Conservation (phyloP, 2,329 filamentous ascomycete species). For the Periconia sp. region DNA sequence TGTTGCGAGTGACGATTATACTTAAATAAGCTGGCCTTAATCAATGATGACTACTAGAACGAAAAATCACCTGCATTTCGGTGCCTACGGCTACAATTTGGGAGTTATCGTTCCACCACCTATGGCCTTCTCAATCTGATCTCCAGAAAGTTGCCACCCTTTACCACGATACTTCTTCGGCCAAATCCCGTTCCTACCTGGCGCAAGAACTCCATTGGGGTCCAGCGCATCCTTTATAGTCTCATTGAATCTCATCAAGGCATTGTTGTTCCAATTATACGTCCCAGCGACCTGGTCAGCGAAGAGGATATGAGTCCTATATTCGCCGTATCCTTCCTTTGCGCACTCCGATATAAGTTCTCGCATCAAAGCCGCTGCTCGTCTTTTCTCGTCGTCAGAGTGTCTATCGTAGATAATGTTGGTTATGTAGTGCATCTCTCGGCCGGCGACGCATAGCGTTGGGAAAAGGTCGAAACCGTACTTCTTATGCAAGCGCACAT, state of each 20-base stretch:
- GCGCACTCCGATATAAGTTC: no score
- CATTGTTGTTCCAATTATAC: slow-evolving; percentile 49
- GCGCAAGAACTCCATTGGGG: slow-evolving; percentile 38
- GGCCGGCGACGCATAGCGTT: slow-evolving; percentile 28
- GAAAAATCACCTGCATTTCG: no score
- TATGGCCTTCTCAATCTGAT: no score
- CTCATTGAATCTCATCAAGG: slow-evolving; percentile 49
- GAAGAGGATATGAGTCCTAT: slow-evolving; percentile 50
- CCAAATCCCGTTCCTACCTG: slow-evolving; percentile 24
- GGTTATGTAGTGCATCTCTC: slow-evolving; percentile 48
- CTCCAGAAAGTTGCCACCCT: slow-evolving; percentile 22
- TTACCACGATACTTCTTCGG: slow-evolving; percentile 15
- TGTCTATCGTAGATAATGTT: slow-evolving; percentile 39
- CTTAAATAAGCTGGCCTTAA: no score
- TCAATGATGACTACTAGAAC: no score
- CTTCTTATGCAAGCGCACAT: slow-evolving; percentile 20
- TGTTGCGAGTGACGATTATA: no score
- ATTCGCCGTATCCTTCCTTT: slow-evolving; percentile 52
- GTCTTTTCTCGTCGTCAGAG: no score
- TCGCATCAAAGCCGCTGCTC: no score
- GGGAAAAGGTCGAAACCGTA: slow-evolving; percentile 26
- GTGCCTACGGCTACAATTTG: no score
- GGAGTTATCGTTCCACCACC: no score
- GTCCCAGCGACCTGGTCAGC: slow-evolving; percentile 53
- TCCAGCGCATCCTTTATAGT: slow-evolving; percentile 50